These are phyloP conservation scores for Lipomyces anomalus DNA, from an alignment of 805 yeast genomes.

Conservation along the genomic window DNA sequence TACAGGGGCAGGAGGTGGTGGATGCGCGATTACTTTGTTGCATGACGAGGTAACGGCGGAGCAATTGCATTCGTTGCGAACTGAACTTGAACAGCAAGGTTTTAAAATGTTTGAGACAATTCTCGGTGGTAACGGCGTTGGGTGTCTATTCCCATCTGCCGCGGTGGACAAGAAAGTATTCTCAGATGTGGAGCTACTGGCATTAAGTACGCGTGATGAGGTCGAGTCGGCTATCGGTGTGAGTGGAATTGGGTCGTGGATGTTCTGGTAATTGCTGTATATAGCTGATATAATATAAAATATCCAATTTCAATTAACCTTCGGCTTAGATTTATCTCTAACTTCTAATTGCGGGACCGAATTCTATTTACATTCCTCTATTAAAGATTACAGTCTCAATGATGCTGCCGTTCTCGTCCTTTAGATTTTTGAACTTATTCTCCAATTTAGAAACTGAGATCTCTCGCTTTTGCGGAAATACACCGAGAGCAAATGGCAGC, in stretches of 20 bases:
- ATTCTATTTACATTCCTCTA: constrained; percentile 67
- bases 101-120: constrained; percentile 73
- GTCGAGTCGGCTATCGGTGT: constrained; percentile 48
- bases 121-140: constrained; percentile 89
- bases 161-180: constrained; percentile 15
- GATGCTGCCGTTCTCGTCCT: constrained; percentile 53
- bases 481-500: constrained; percentile 90
- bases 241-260: constrained; percentile 45
- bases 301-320: not conserved
- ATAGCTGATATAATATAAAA: not conserved
- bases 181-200: constrained; percentile 36
- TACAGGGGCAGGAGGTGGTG: constrained; percentile 99
- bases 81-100: constrained; percentile 42
- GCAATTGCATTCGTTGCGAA: constrained; percentile 33
- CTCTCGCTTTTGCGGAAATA: constrained; percentile 83
- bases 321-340: not conserved
- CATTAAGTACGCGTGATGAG: constrained; percentile 39
- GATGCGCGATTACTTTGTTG: constrained; percentile 88
- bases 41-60: constrained; percentile 38
- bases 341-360: not conserved
- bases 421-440: constrained; percentile 52
- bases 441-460: constrained; percentile 60
- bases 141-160: constrained; percentile 35
- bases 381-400: constrained; percentile 72
- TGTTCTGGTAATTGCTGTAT: constrained; percentile 49